Conservation (phyloP, 768 basidiomycete species). For the Calocybe cyanea region DNA sequence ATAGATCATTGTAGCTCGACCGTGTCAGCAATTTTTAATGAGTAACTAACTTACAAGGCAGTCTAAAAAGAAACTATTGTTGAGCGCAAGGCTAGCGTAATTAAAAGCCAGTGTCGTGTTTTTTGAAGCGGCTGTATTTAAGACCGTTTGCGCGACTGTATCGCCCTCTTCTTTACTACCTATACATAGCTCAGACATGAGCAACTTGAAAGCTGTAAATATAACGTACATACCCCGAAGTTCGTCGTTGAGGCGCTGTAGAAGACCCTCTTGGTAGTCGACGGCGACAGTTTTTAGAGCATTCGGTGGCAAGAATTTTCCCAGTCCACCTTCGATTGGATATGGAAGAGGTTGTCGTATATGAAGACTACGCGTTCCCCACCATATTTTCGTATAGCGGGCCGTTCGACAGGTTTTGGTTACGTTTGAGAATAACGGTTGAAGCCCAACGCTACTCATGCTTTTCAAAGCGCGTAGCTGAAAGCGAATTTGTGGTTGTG, state of each 20-base stretch:
- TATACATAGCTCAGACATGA: conserved; percentile 25
- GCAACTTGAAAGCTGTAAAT: not conserved
- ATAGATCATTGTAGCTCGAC: conserved; percentile 1
- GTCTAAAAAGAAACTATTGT: conserved; percentile 93
- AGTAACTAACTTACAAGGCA: conserved; percentile 58
- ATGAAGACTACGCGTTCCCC: conserved; percentile 42
- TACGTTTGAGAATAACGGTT: conserved; percentile 22
- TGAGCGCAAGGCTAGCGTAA: conserved; percentile 88
- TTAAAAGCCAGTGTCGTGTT: conserved; percentile 74
- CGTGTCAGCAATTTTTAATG: not conserved
- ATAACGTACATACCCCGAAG: conserved; percentile 51
- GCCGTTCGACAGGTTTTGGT: conserved; percentile 20
- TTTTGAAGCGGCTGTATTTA: conserved; percentile 57
- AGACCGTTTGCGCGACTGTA: conserved; percentile 68
- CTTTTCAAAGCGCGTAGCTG: conserved; percentile 5
- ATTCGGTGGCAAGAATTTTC: conserved; percentile 71
- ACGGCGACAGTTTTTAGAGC: conserved; percentile 69
- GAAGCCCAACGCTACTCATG: conserved; percentile 27
- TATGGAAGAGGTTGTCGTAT: conserved; percentile 57
- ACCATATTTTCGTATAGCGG: conserved; percentile 5
- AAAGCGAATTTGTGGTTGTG: conserved; percentile 11
- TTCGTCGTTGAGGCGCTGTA: conserved; percentile 73
- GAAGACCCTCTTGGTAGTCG: conserved; percentile 84
- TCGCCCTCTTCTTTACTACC: conserved; percentile 53
- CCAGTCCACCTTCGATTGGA: conserved; percentile 65